phyloP scores from a whole-genome alignment of 2,329 filamentous ascomycete species.

The Colletotrichum trifolii region DNA sequence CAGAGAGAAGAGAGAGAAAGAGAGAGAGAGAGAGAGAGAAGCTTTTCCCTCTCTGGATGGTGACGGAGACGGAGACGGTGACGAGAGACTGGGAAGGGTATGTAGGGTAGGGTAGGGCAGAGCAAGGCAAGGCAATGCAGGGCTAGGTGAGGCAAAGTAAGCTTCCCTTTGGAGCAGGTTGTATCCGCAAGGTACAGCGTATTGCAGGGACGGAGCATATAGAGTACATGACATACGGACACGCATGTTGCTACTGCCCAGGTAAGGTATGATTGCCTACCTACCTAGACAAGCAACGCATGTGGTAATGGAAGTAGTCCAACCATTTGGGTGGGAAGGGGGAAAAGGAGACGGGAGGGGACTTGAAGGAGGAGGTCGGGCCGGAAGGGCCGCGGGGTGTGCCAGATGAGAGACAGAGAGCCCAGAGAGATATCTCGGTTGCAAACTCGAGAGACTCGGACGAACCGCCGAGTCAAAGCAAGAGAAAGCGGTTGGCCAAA shows the following conservation, averaged over 20 bases:
- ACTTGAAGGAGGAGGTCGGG: conserved; percentile 24
- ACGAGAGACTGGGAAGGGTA: not conserved
- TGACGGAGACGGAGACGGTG: no score
- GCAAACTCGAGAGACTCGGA: conserved; percentile 6
- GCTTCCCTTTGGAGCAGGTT: no score
- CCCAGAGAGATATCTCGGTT: not conserved
- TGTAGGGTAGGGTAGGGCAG: not conserved
- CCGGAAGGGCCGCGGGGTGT: conserved; percentile 13
- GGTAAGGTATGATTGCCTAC: no score
- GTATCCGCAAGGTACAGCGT: no score
- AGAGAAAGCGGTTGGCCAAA: not conserved
- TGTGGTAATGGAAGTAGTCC: not conserved
- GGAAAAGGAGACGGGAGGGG: conserved; percentile 21
- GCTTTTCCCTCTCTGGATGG: conserved; percentile 7
- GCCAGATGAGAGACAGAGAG: not conserved
- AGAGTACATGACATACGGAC: no score
- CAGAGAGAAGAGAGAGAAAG: conserved; percentile 3
- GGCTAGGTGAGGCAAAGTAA: no score
- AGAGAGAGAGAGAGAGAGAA: conserved; percentile 19
- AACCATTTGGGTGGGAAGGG: conserved; percentile 17
- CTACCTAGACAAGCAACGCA: no score
- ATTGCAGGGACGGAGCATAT: no score
- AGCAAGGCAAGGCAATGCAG: no score
- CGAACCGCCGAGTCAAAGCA: conserved; percentile 7
- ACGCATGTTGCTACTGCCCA: no score